Base-by-base conservation (phyloP, 805 yeast genomes). In the Starmerella apis region DNA sequence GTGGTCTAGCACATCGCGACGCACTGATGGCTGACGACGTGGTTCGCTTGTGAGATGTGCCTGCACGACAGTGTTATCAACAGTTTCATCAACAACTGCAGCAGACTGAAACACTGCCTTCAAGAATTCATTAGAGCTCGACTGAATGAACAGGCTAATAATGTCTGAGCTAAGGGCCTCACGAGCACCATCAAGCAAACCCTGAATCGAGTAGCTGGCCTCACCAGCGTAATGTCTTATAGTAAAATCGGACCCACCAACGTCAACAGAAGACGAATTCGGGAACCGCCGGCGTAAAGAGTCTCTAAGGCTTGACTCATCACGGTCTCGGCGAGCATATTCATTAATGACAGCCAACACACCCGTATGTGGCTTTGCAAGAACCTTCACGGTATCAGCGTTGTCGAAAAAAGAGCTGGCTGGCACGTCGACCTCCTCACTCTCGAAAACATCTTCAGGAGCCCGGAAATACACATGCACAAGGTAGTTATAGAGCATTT, bases 181-280 rank as follows among this genome's bases (percentile, higher is more conserved):
- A 22, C 71, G 69, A 55, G 76, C 75, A 52, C 76, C 75, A 38
- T 72, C 73, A 20, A 78, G 62, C 69, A 80, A 67, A 49, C 69
- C 68, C 30, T 72, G 75, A 22, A 74, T 73, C 32, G 72, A 65
- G 57, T 78, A 78, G 55, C 74, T 79, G 22, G 78, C 80, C 53
- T 70, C 71, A 10, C 81, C 82, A 38, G 80, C 80, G 57, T 74
- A 78, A 59, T 78, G 83, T 35, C 74, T 69, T 9, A 78, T 70
- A 9, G 74, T 63, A 56, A 78, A 77, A 1, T 78, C 75, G 48
- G 65, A 62, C 44, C 70, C 68, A 27, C 68, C 65, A 10, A 63
- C 55, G 18, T 56, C 58, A 18, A 67, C 56, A 6, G 60, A 53
- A 3, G 59, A 47, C 23, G 64, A 59, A 43, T 64, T 60, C 27